phyloP scores from a whole-genome alignment of 805 yeast species.

The Wickerhamomyces silvicola region DNA sequence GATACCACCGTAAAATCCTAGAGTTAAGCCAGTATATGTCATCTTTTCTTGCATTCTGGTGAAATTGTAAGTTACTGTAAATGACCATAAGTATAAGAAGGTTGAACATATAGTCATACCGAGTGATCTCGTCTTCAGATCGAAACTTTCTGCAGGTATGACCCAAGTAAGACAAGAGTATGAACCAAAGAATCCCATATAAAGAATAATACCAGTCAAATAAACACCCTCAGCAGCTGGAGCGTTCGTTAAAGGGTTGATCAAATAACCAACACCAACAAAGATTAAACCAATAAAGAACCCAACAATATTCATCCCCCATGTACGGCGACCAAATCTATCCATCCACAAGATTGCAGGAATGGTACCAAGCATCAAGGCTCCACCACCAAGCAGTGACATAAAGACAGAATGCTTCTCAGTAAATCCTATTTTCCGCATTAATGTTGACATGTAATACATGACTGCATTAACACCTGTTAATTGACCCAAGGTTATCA shows the following conservation, averaged over 20 bases:
- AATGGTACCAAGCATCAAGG: conserved; percentile 55
- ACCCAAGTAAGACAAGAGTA: conserved; percentile 68
- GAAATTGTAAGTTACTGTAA: conserved; percentile 60
- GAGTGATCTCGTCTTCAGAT: conserved; percentile 49
- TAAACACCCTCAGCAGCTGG: conserved; percentile 53
- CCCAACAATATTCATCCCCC: conserved; percentile 54
- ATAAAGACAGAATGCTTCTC: conserved; percentile 49
- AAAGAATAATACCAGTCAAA: conserved; percentile 54
- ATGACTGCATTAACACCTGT: conserved; percentile 64
- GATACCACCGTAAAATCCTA: conserved; percentile 65
- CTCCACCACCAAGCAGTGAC: conserved; percentile 67
- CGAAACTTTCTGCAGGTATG: conserved; percentile 58
- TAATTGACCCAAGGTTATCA: conserved; percentile 57
- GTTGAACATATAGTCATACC: conserved; percentile 61
- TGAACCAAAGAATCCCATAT: conserved; percentile 61
- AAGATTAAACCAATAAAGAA: conserved; percentile 55
- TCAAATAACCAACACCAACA: conserved; percentile 51
- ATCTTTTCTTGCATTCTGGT: conserved; percentile 47
- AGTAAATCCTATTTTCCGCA: conserved; percentile 49
- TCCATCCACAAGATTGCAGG: conserved; percentile 60
- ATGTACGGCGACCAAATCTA: conserved; percentile 47
- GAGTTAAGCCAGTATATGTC: conserved; percentile 55
- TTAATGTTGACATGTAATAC: conserved; percentile 57
- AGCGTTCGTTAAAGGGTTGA: conserved; percentile 30
- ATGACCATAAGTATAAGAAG: conserved; percentile 53